Evolutionary conservation across 352 stramenopile genomes (phyloP), one percentile per base, ranked within the genome.

Genomic region (Globisporangium uncinulatum): DNA sequence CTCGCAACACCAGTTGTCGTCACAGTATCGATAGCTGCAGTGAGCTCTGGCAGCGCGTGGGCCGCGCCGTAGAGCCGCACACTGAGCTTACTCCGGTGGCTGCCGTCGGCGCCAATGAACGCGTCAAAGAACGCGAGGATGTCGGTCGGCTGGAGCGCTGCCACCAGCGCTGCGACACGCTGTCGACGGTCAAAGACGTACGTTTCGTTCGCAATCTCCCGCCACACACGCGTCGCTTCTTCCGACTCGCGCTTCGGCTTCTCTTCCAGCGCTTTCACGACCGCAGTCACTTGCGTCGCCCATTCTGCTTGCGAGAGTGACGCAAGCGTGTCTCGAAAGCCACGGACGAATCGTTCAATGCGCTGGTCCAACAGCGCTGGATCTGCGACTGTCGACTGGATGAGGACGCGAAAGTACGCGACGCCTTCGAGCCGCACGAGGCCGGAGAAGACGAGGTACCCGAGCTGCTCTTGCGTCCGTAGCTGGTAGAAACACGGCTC

Each of bases 351-450:
- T 4, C 62, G 60, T 43, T 92, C 79, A 29, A 96, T 75, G 13
- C 82, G 68, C 39, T 85, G 67, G 42, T 94, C 71, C 24, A 95
- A 70, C 37, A 76, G 79, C 41, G 74, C 69, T 0, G 86, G 82
- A 11, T 77, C 60, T 19, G 76, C 74, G 10, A 89, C 76, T 48
- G 84, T 87, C 4, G 82, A 94, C 59, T 95, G 84, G 1, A 95
- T 53, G 14, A 94, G 74, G 51, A 94, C 61, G 29, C 81, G 80
- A 48, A 91, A 87, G n/a, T 66, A 81, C 56, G 81, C 67, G 17
- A 89, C 60, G 21, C 68, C 78, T 34, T 76, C 70, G 6, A 68
- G 61, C 24, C 70, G 62, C 46, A 65, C 74, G 29, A 71, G 61
- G 9, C 65, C 82, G 43, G 67, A 89, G 45, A 87, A 89, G 45